phyloP scores from a whole-genome alignment of 1,284 basidiomycete genomes.

The Schizopora paradoxa region DNA sequence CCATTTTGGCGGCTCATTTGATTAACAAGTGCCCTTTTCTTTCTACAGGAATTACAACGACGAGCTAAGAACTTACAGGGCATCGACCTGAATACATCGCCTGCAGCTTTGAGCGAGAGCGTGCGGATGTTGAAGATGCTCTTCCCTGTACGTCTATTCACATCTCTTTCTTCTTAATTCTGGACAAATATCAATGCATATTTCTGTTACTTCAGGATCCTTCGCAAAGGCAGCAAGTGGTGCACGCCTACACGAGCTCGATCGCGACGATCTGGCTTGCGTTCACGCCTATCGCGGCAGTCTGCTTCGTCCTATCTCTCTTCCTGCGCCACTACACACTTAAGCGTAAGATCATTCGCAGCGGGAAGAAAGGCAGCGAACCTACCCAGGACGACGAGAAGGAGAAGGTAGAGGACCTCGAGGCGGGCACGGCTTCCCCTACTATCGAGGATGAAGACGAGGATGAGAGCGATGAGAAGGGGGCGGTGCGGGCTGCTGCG shows the following conservation, averaged over 20 bases:
- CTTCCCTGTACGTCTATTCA: slow-evolving; percentile 39
- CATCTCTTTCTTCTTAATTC: slow-evolving; percentile 9
- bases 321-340: slow-evolving; percentile 62
- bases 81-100: slow-evolving; percentile 43
- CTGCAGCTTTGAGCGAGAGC: slow-evolving; percentile 50
- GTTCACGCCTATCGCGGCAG: slow-evolving; percentile 54
- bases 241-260: slow-evolving; percentile 65
- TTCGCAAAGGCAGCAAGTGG: slow-evolving; percentile 42
- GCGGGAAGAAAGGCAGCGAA: slow-evolving; percentile 27
- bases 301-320: slow-evolving; percentile 51
- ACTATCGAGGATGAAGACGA: not conserved
- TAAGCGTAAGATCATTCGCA: slow-evolving; percentile 45
- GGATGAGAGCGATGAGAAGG: not conserved
- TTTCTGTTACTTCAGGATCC: slow-evolving; percentile 47
- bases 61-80: slow-evolving; percentile 46
- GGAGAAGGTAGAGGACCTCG: slow-evolving; percentile 7
- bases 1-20: too few relatives aligned
- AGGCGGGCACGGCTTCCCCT: not conserved
- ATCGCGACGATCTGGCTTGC: slow-evolving; percentile 73
- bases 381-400: slow-evolving; percentile 14
- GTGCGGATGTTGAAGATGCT: slow-evolving; percentile 46
- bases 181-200: not conserved
- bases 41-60: slow-evolving; percentile 40
- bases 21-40: slow-evolving; percentile 3
- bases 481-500: too few relatives aligned